Evolutionary conservation across 73 alveolate species (phyloP).

Genomic region (Effrenium voratum): DNA sequence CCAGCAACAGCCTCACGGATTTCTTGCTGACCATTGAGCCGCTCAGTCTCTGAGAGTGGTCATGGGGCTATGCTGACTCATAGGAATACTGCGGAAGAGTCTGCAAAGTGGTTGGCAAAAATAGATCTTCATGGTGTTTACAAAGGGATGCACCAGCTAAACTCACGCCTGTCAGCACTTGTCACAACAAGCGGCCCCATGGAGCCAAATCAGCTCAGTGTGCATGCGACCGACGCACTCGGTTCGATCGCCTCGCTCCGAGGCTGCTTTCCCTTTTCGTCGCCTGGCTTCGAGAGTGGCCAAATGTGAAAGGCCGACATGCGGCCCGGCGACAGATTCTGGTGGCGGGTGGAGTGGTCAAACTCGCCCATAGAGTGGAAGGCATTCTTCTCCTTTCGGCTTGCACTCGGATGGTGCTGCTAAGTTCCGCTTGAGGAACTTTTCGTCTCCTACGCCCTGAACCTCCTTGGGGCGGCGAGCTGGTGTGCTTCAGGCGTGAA

Average conservation of each 20-base stretch:
- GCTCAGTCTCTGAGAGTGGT: neutral
- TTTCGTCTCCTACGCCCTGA: slow-evolving; percentile 57
- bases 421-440: too few relatives aligned
- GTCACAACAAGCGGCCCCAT: too few relatives aligned
- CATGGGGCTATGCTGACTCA: neutral
- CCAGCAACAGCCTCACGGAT: slow-evolving; percentile 47
- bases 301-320: slow-evolving; percentile 53
- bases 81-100: neutral
- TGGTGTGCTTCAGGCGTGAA: slow-evolving; percentile 35
- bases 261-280: slow-evolving; percentile 30
- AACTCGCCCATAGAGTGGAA: too few relatives aligned
- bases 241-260: too few relatives aligned
- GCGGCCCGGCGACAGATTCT: neutral
- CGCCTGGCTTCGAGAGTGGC: slow-evolving; percentile 64
- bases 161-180: too few relatives aligned
- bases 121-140: too few relatives aligned
- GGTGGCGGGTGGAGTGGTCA: too few relatives aligned
- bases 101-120: neutral
- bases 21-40: slow-evolving; percentile 30
- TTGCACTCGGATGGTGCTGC: too few relatives aligned
- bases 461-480: slow-evolving; percentile 39
- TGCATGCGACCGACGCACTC: too few relatives aligned
- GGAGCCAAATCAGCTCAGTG: too few relatives aligned
- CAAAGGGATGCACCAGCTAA: too few relatives aligned
- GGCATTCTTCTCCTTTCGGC: too few relatives aligned